These are phyloP conservation scores for Dendrocalamus latiflorus DNA, from an alignment of 202 grass and related monocot genomes.

Conservation along the genomic window DNA sequence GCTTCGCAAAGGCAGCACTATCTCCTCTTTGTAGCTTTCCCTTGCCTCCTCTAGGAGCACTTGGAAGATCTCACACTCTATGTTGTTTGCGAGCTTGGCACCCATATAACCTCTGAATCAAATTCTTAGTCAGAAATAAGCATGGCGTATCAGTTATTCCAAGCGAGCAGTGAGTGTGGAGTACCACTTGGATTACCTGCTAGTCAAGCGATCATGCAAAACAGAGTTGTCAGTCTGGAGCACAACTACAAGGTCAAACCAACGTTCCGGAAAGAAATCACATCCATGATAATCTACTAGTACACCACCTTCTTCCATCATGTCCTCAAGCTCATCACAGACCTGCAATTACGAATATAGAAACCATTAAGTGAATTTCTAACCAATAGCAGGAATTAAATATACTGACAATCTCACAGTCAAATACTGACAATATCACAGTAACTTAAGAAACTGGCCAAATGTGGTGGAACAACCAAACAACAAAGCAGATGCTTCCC, in stretches of 20 bases:
- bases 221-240: conserved; percentile 93
- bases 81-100: conserved; percentile 86
- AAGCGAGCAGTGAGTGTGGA: not conserved
- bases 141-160: not conserved
- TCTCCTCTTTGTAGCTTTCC: conserved; percentile 70
- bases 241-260: conserved; percentile 93
- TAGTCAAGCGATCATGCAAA: conserved; percentile 82
- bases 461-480: not conserved
- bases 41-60: conserved; percentile 87
- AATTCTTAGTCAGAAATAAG: not conserved
- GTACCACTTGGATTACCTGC: conserved; percentile 45
- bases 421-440: not conserved
- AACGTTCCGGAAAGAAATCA: conserved; percentile 92
- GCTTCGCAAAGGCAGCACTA: conserved; percentile 68
- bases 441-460: not conserved
- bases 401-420: not conserved
- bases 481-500: too few species aligned
- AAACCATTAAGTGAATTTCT: not conserved
- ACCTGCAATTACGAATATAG: conserved; percentile 38
- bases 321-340: conserved; percentile 86
- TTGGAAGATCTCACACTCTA: conserved; percentile 96
- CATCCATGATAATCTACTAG: conserved; percentile 94
- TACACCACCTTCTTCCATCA: conserved; percentile 82
- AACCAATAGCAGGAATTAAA: not conserved
- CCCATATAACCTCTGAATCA: conserved; percentile 73